Base-by-base conservation (phyloP, 2,329 filamentous ascomycete species). In the Dactylellina parvicollis region DNA sequence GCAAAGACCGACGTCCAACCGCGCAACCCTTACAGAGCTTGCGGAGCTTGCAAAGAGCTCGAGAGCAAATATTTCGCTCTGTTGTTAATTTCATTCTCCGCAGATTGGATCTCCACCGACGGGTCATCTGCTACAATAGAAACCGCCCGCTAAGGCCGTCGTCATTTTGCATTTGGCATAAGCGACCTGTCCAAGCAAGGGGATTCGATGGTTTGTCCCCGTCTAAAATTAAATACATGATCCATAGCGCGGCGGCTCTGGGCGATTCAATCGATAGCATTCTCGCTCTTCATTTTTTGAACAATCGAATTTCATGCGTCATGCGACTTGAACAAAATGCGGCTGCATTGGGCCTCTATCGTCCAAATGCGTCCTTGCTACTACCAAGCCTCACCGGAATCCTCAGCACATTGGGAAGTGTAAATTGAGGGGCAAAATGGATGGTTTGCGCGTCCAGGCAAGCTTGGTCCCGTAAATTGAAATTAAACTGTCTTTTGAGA, bases 221-320 rank as follows among this genome's bases (percentile, higher is more conserved):
- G 42, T 65, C 60, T 65, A 55, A 65, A 65, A 65, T 65, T 65
- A 47, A 40, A 44, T 50, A n/a, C n/a, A 47, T 42, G 38, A 16
- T n/a, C 28, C 30, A 24, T 18, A 5, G 38, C 59, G n/a, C n/a
- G n/a, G 59, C 59, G 59, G 47, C 47, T 62, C 57, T 50, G 32
- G 44, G 42, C 44, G n/a, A 47, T 36, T 40, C 24, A 52, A 64
- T 24, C 47, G 36, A 52, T 52, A 20, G 10, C 7, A 7, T 20
- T 3, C 14, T 54, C 34, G 52, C 59, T 9, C 55, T 49, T 36
- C 60, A 65, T 65, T 49, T 36, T 40, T 50, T n/a, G n/a, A n/a
- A n/a, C 47, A 24, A 28, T 61, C 57, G 22, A 61, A 50, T 61
- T 40, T 12, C 26, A 65, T 32, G 36, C 16, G 59, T 50, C 59